Conservation (phyloP, 805 yeast genomes). For the Tetrapisispora arboricola region DNA sequence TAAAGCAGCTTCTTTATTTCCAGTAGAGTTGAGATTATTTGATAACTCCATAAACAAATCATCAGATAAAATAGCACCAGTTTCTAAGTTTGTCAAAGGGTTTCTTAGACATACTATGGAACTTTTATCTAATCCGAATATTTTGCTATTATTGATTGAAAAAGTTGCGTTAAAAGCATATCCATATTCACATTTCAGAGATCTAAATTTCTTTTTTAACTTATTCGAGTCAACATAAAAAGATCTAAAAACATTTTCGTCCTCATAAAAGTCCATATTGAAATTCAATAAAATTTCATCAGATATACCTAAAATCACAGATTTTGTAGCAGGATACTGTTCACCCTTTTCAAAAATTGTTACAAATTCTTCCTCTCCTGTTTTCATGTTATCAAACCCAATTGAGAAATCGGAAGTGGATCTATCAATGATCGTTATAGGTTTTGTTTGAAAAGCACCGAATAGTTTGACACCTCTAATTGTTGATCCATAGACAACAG, state of each 20-base stretch:
- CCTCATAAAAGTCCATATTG: slow-evolving; percentile 27
- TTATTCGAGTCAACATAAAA: slow-evolving; percentile 14
- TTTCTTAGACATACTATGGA: slow-evolving; percentile 34
- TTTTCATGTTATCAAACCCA: not conserved
- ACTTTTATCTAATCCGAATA: slow-evolving; percentile 38
- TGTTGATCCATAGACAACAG: slow-evolving; percentile 86
- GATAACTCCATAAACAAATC: slow-evolving; percentile 29
- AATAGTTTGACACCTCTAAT: slow-evolving; percentile 68
- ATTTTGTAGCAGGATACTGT: slow-evolving; percentile 22
- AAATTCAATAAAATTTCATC: slow-evolving; percentile 21
- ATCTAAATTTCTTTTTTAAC: slow-evolving; percentile 28
- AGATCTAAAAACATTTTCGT: slow-evolving; percentile 11
- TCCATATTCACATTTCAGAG: slow-evolving; percentile 32
- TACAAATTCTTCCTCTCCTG: slow-evolving; percentile 24
- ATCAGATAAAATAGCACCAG: slow-evolving; percentile 37
- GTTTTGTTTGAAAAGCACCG: slow-evolving; percentile 50
- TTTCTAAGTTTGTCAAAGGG: slow-evolving; percentile 28
- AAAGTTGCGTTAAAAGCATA: slow-evolving; percentile 34
- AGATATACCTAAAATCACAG: slow-evolving; percentile 29
- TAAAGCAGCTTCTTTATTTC: not conserved
- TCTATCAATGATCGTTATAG: slow-evolving; percentile 47
- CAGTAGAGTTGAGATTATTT: slow-evolving; percentile 33
- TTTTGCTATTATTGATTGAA: slow-evolving; percentile 37
- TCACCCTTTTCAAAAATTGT: slow-evolving; percentile 42
- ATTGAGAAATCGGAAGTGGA: slow-evolving; percentile 41